Percentiles rank a stretch among this genome's conserved stretches.
phyloP scores from a whole-genome alignment of 805 yeast genomes.

The Sugiyamaella mastotermitis region DNA sequence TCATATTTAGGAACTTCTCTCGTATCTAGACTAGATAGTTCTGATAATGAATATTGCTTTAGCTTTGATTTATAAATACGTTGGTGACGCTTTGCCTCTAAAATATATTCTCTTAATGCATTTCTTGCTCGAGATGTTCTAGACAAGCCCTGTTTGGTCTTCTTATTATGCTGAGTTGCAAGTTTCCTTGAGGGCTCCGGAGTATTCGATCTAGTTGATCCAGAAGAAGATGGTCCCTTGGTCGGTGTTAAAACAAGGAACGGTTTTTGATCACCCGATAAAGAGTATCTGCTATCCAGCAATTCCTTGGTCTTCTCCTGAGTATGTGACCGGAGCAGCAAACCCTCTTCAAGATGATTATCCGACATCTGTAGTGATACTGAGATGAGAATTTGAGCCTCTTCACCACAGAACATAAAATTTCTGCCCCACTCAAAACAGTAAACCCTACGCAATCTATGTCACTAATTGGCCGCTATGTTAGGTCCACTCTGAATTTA shows the following conservation, averaged over 20 bases:
- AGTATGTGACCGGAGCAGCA: slow-evolving; percentile 27
- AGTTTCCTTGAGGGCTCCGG: too few relatives aligned
- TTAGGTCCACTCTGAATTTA: background rate
- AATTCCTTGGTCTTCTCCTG: slow-evolving; percentile 29
- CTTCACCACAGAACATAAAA: background rate
- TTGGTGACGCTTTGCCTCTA: slow-evolving; percentile 11
- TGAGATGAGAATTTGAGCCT: background rate
- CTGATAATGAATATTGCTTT: slow-evolving; percentile 29
- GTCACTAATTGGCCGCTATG: background rate
- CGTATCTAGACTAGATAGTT: background rate
- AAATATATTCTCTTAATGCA: slow-evolving; percentile 21
- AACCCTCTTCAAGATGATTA: slow-evolving; percentile 20
- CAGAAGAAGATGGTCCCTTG: too few relatives aligned
- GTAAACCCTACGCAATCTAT: background rate
- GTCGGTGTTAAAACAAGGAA: slow-evolving; percentile 23
- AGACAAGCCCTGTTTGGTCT: too few relatives aligned
- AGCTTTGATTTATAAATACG: slow-evolving; percentile 10
- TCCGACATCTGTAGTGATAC: background rate
- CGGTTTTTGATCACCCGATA: slow-evolving; percentile 32
- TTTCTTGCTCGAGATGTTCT: too few relatives aligned
- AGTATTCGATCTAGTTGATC: background rate
- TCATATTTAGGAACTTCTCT: slow-evolving; percentile 32
- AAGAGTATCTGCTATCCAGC: slow-evolving; percentile 33
- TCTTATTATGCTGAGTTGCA: too few relatives aligned
- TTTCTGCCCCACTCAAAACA: background rate